Evolutionary conservation across 164 flowering plant species (phyloP).

Genomic region (Chloranthus sessilifolius): DNA sequence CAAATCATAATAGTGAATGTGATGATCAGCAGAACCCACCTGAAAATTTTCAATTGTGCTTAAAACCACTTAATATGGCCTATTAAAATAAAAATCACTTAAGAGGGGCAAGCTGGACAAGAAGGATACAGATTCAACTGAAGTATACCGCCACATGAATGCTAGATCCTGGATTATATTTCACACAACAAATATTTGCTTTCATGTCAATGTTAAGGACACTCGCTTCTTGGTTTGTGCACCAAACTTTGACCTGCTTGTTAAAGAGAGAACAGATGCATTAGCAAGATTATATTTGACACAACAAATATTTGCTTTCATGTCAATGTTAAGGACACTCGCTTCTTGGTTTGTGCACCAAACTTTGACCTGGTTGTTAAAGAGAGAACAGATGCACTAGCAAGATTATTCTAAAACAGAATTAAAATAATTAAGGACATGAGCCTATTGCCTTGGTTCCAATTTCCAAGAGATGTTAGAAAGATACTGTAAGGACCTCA

Average conservation of each 20-base stretch:
- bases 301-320: slow-evolving; percentile 98
- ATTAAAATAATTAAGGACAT: too few relatives aligned
- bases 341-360: slow-evolving; percentile 99
- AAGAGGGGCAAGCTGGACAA: neutral
- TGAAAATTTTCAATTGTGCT: slow-evolving; percentile 31
- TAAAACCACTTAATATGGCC: neutral
- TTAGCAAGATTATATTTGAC: slow-evolving; percentile 97
- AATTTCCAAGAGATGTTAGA: too few relatives aligned
- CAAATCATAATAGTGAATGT: slow-evolving; percentile 90
- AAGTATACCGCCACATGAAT: slow-evolving; percentile 65
- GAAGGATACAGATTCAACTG: neutral
- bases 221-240: slow-evolving; percentile 95
- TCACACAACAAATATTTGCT: slow-evolving; percentile 96
- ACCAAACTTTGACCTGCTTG: slow-evolving; percentile 95
- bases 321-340: slow-evolving; percentile 87
- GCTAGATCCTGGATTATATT: slow-evolving; percentile 93
- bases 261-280: slow-evolving; percentile 17
- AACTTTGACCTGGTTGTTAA: slow-evolving; percentile 85
- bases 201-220: slow-evolving; percentile 94
- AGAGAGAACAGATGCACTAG: too few relatives aligned
- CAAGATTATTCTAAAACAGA: too few relatives aligned
- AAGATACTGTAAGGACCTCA: too few relatives aligned
- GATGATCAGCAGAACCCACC: slow-evolving; percentile 99
- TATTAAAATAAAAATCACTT: neutral
- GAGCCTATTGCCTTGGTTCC: too few relatives aligned